Evolutionary conservation across 1,284 basidiomycete species (phyloP).

Genomic region (Erythrobasidium hasegawianum): DNA sequence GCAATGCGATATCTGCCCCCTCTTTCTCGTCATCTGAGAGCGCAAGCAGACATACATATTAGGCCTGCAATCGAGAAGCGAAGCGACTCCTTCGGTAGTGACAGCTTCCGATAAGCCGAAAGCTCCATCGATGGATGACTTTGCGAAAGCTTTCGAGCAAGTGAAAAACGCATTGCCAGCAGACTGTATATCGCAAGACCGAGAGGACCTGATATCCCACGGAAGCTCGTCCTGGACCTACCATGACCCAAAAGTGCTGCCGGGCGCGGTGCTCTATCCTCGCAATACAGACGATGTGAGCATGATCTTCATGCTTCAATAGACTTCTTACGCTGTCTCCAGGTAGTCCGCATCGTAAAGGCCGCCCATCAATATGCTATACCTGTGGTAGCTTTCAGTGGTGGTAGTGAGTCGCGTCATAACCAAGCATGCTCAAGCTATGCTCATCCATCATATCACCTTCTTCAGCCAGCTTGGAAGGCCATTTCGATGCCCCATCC

Average conservation of each 20-base stretch:
- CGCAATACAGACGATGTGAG: slow-evolving; percentile 64
- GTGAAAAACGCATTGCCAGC: slow-evolving; percentile 36
- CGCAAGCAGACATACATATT: slow-evolving; percentile 21
- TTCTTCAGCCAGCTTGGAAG: slow-evolving; percentile 55
- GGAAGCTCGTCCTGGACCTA: slow-evolving; percentile 37
- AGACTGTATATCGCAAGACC: slow-evolving; percentile 38
- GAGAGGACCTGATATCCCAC: slow-evolving; percentile 38
- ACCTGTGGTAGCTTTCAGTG: slow-evolving; percentile 66
- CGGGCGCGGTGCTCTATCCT: slow-evolving; percentile 43
- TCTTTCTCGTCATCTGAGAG: background rate
- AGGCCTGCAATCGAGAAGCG: slow-evolving; percentile 9
- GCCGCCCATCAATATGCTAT: slow-evolving; percentile 61
- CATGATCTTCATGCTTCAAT: slow-evolving; percentile 55
- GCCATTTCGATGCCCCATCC: slow-evolving; percentile 57
- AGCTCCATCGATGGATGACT: slow-evolving; percentile 39
- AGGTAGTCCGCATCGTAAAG: slow-evolving; percentile 46
- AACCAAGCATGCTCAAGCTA: slow-evolving; percentile 46
- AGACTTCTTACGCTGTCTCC: background rate
- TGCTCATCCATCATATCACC: background rate
- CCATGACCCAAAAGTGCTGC: slow-evolving; percentile 42
- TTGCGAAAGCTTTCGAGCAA: slow-evolving; percentile 37
- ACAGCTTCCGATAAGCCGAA: background rate
- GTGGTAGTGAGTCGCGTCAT: slow-evolving; percentile 53
- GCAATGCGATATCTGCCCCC: slow-evolving; percentile 22
- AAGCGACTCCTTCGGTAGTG: background rate